phyloP scores from a whole-genome alignment of 108 stramenopile species.

The Pseudonitzschia pungens region DNA sequence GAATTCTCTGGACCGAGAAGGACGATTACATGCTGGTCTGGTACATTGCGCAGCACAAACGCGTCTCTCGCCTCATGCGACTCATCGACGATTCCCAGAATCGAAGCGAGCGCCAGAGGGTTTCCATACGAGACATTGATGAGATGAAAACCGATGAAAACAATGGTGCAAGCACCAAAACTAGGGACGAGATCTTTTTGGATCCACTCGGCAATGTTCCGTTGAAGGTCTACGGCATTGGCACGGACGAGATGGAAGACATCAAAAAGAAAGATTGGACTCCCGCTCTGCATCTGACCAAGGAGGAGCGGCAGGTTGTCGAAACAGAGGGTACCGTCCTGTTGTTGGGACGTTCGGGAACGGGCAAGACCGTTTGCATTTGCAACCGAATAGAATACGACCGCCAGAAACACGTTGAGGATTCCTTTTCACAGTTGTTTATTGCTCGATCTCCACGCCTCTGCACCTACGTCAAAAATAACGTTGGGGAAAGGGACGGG shows the following conservation, averaged over 20 bases:
- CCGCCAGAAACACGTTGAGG: constrained; percentile 16
- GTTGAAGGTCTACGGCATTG: constrained; percentile 46
- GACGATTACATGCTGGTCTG: constrained; percentile 16
- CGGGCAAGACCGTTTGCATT: constrained; percentile 60
- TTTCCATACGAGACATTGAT: constrained; percentile 7
- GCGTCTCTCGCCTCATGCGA: constrained; percentile 46
- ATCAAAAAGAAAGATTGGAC: constrained; percentile 30
- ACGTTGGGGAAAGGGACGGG: constrained; percentile 25
- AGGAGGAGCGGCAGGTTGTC: constrained; percentile 47
- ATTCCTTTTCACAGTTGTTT: constrained; percentile 46
- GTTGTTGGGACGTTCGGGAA: constrained; percentile 51
- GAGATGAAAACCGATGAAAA: background rate
- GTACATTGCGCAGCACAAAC: constrained; percentile 51
- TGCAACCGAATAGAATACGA: constrained; percentile 55
- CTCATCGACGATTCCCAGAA: constrained; percentile 53
- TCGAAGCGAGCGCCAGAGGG: constrained; percentile 36
- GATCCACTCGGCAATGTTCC: constrained; percentile 48
- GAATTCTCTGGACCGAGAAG: constrained; percentile 54
- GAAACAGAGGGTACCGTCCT: constrained; percentile 50
- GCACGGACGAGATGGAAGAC: constrained; percentile 26
- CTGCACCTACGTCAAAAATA: constrained; percentile 43
- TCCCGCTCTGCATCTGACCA: constrained; percentile 47
- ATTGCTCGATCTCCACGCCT: constrained; percentile 48
- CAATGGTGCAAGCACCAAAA: background rate
- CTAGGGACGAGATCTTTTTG: constrained; percentile 23